These are phyloP conservation scores for Cocos nucifera DNA, from an alignment of 176 grass and related monocot species.

Conservation along the genomic window DNA sequence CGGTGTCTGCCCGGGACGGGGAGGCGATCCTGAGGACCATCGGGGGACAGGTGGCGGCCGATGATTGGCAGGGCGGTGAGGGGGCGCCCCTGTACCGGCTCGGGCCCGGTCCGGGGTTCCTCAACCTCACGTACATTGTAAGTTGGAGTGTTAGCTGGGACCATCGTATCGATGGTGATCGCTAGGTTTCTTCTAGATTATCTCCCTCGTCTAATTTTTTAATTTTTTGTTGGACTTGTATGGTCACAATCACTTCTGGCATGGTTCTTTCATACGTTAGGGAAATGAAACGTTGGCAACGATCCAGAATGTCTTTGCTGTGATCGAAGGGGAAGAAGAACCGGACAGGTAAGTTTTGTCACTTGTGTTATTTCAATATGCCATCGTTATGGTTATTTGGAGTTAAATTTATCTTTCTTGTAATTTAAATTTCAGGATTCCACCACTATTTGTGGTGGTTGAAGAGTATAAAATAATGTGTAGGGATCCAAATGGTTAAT, in stretches of 20 bases:
- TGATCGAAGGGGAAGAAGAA: too few species aligned
- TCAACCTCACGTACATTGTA: conserved; percentile 63
- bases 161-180: too few species aligned
- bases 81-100: conserved; percentile 36
- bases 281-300: too few species aligned
- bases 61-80: conserved; percentile 72
- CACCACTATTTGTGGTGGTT: too few species aligned
- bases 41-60: conserved; percentile 49
- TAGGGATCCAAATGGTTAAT: too few species aligned
- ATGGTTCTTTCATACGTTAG: not conserved
- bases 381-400: too few species aligned
- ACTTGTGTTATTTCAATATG: not conserved
- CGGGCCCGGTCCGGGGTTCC: conserved; percentile 60
- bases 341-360: not conserved
- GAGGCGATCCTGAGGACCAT: conserved; percentile 46
- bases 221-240: not conserved
- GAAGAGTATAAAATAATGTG: too few species aligned
- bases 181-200: too few species aligned
- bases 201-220: not conserved
- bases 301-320: too few species aligned
- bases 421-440: too few species aligned
- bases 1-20: conserved; percentile 65
- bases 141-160: not conserved
- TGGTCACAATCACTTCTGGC: too few species aligned
- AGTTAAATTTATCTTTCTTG: too few species aligned